Base-by-base conservation (phyloP, 2,329 filamentous ascomycete genomes). In the Fusarium pilosicola region DNA sequence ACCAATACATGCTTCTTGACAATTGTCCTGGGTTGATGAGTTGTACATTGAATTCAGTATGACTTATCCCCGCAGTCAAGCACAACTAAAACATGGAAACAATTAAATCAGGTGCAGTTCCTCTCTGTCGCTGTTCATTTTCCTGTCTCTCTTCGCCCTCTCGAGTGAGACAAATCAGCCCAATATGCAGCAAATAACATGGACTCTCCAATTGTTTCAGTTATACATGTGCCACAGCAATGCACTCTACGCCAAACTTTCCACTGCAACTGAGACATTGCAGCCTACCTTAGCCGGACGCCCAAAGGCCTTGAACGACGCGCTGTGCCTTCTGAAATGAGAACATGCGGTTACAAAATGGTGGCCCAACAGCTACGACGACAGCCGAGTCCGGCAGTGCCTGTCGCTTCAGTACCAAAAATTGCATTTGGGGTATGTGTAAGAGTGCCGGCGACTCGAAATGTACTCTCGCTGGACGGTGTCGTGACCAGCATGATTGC, bases 361-460 rank as follows among this genome's bases (percentile, higher is more conserved):
- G 82, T 11, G 71, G 83, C 24, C 62, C 77, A 1, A 44, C 70
- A 9, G 55, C 65, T 12, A 62, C 71, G 2, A 76, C 80, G 14
- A 81, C 79, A 0, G 81, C 81, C 6, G 68, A 79, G 18, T 36
- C 68, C 0, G 83, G 81, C 0, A 83, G 73, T 51, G 76, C 81
- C 63, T 84, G 80, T 63, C 80, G 80, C 7, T 73, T 84, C 7
- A 81, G 83, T 51, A 77, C 78, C 4, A 34, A 66, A 22, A 74
- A 81, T 51, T 80, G 76, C 0, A 70, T 84, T 8, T 84, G 80
- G 81, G 81, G 80, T 0, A 81, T 83, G 70, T 84, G 82, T 58
- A 80, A 82, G 61, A 36, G 58, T 28, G 11, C 24, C 1, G 38
- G 36, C 1, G 64, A 51, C 14, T 30, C 49, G 6, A 41, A 20